Evolutionary conservation across 192 early-diverging fungal genomes (phyloP).

Genomic region (Backusella sp.): DNA sequence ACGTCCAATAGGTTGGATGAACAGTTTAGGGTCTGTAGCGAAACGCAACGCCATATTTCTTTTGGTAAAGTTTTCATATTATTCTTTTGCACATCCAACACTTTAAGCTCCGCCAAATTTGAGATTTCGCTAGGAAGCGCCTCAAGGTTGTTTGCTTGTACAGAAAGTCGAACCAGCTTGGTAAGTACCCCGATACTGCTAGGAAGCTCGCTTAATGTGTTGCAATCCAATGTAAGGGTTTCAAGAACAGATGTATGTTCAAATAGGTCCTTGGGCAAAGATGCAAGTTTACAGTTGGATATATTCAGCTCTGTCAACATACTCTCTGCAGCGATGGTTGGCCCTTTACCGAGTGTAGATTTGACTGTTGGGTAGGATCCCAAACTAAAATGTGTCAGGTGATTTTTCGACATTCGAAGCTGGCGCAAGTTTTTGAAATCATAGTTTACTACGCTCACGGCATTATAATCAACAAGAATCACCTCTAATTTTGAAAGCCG

Average conservation of each 20-base stretch:
- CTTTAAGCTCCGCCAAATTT: constrained; percentile 56
- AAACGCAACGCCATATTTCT: constrained; percentile 77
- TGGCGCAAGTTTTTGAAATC: constrained; percentile 52
- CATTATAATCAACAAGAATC: constrained; percentile 69
- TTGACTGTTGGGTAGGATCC: constrained; percentile 38
- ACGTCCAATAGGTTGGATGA: constrained; percentile 78
- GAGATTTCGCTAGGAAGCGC: constrained; percentile 66
- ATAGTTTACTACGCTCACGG: constrained; percentile 60
- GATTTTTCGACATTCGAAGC: constrained; percentile 64
- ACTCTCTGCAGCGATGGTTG: neutral
- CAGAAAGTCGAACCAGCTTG: constrained; percentile 56
- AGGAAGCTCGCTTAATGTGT: constrained; percentile 67
- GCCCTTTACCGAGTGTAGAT: neutral
- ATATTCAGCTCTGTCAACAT: constrained; percentile 51
- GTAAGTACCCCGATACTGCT: constrained; percentile 52
- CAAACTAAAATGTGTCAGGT: constrained; percentile 66
- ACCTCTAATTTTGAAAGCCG: constrained; percentile 57
- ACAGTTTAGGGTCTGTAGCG: constrained; percentile 66
- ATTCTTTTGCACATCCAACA: constrained; percentile 74
- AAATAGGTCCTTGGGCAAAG: constrained; percentile 60
- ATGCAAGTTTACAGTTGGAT: constrained; percentile 67
- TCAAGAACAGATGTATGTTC: constrained; percentile 53
- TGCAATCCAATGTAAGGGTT: constrained; percentile 62
- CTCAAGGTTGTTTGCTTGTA: constrained; percentile 67
- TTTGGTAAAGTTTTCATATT: constrained; percentile 66